Conservation (phyloP, 495 filamentous ascomycete species). For the Articulospora tetracladia region DNA sequence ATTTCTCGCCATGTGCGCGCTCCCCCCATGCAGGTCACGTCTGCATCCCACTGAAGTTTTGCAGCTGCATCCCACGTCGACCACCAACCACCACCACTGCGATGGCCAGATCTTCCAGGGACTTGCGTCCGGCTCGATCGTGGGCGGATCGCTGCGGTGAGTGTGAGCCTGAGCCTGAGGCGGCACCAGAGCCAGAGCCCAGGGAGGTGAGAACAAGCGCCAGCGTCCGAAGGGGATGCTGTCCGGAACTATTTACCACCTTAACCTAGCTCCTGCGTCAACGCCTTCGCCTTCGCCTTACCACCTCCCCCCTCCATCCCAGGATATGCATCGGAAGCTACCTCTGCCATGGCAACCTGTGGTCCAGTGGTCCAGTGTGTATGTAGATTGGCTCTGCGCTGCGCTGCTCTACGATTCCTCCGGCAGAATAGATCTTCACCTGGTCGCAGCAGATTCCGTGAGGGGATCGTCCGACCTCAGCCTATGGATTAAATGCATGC, state of each 20-base stretch:
- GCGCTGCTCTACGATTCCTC: too few species aligned
- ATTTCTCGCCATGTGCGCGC: conserved; percentile 12
- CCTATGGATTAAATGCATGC: too few species aligned
- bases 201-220: background rate
- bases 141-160: background rate
- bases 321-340: background rate
- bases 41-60: background rate
- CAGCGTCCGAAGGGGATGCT: background rate
- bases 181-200: background rate
- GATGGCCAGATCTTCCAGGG: background rate
- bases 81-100: too few species aligned
- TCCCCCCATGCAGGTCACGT: conserved; percentile 10
- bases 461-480: too few species aligned
- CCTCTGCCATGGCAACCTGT: too few species aligned
- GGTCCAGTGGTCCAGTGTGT: too few species aligned
- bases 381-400: too few species aligned
- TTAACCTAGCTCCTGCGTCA: background rate
- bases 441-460: background rate
- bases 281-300: background rate
- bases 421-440: background rate
- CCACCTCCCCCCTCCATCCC: background rate
- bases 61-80: background rate
- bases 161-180: background rate
- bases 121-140: background rate
- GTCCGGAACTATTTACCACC: background rate